Conservation (phyloP, 495 filamentous ascomycete species). For the Penicillium chermesinum region DNA sequence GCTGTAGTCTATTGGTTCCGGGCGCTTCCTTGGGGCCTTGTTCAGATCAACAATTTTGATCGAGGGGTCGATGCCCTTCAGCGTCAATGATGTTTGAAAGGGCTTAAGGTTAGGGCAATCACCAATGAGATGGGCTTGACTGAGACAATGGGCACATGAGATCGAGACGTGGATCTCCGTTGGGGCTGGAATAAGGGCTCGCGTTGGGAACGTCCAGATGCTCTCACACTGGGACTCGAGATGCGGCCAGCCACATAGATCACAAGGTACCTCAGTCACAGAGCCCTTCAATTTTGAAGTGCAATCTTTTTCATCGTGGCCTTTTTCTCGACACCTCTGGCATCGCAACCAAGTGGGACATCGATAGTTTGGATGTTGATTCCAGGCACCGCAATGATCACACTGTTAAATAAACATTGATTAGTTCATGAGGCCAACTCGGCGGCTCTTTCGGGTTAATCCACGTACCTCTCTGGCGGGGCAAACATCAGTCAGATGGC, state of each 20-base stretch:
- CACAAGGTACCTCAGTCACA: slow-evolving; percentile 38
- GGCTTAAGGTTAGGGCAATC: slow-evolving; percentile 37
- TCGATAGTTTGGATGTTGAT: slow-evolving; percentile 30
- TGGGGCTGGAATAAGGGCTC: slow-evolving; percentile 16
- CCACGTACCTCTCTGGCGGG: slow-evolving; percentile 38
- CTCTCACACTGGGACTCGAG: slow-evolving; percentile 40
- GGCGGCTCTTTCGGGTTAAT: too few species aligned
- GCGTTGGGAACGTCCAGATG: slow-evolving; percentile 33
- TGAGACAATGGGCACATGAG: slow-evolving; percentile 47
- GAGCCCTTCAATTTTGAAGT: slow-evolving; percentile 34
- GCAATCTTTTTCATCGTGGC: slow-evolving; percentile 37
- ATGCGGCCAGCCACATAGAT: slow-evolving; percentile 41
- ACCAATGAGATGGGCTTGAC: slow-evolving; percentile 41
- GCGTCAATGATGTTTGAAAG: slow-evolving; percentile 29
- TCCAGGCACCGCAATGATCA: slow-evolving; percentile 37
- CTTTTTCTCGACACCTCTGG: slow-evolving; percentile 42
- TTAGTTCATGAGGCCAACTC: too few species aligned
- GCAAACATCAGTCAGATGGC: slow-evolving; percentile 43
- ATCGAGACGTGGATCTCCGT: slow-evolving; percentile 34
- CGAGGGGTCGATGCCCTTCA: slow-evolving; percentile 30
- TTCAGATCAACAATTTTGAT: slow-evolving; percentile 34
- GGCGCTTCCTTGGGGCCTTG: not conserved
- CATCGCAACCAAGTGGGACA: slow-evolving; percentile 43
- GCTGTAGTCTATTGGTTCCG: not conserved
- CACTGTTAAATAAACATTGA: slow-evolving; percentile 25